phyloP scores from a whole-genome alignment of 148 eudicot genomes.

The Simmondsia chinensis region DNA sequence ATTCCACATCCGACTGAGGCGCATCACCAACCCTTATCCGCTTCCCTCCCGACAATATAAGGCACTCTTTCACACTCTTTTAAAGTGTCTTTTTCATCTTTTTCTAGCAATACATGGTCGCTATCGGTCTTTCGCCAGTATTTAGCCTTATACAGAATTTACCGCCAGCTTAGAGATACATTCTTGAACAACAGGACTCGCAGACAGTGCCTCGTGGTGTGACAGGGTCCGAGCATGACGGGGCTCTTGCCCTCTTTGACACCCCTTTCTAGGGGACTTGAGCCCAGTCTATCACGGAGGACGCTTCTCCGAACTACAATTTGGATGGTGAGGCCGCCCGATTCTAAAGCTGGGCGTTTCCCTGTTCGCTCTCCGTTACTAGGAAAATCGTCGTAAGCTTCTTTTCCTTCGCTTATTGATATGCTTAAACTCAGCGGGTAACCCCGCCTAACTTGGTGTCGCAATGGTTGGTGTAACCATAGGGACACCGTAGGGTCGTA shows the following conservation, averaged over 20 bases:
- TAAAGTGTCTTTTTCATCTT: no score
- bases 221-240: neutral
- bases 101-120: no score
- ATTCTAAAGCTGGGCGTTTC: conserved; percentile 1
- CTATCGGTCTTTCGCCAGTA: no score
- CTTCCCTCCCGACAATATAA: no score
- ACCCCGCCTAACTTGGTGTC: conserved; percentile 1
- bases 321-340: neutral
- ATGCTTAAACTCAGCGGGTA: conserved; percentile 3
- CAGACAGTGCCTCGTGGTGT: neutral
- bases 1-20: no score
- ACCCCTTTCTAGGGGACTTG: no score
- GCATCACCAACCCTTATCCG: no score
- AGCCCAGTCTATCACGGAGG: neutral
- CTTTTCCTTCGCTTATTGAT: neutral
- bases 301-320: neutral
- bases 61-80: no score
- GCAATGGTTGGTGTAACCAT: neutral
- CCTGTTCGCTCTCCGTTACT: neutral
- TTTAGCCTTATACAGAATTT: no score
- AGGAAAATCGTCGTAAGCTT: neutral
- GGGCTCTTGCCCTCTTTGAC: conserved; percentile 1
- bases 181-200: no score
- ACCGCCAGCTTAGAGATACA: no score
- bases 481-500: neutral